A percentile compares a stretch with the other conserved stretches of the same genome.
Conservation (phyloP, 768 basidiomycete genomes). For the Tulasnella sp. region DNA sequence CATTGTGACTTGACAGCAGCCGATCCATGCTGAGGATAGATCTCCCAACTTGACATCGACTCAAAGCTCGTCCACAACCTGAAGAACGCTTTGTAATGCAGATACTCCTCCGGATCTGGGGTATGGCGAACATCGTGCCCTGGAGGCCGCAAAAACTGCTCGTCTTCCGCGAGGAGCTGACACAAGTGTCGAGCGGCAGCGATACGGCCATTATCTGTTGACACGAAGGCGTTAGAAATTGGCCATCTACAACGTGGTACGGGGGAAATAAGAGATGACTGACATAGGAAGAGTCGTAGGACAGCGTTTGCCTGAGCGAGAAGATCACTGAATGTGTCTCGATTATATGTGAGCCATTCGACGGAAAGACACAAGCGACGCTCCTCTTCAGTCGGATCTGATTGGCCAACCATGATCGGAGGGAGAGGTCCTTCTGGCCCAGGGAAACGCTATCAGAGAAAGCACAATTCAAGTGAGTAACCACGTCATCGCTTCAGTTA, state of each 20-base stretch:
- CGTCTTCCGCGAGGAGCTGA: slow-evolving; percentile 50
- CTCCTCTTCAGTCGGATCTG: slow-evolving; percentile 45
- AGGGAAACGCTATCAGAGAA: slow-evolving; percentile 38
- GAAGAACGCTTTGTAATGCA: slow-evolving; percentile 54
- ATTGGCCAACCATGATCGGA: slow-evolving; percentile 47
- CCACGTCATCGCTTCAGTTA: slow-evolving; percentile 28
- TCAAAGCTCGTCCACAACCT: slow-evolving; percentile 40
- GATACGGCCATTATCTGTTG: slow-evolving; percentile 59
- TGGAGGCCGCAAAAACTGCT: too few species aligned
- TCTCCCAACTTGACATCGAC: slow-evolving; percentile 4
- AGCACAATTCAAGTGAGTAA: slow-evolving; percentile 8
- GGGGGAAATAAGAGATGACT: slow-evolving; percentile 21
- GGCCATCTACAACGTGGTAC: not conserved
- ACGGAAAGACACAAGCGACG: slow-evolving; percentile 68
- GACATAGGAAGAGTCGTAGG: slow-evolving; percentile 82
- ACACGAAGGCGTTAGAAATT: not conserved
- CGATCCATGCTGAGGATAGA: slow-evolving; percentile 16
- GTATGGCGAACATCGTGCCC: too few species aligned
- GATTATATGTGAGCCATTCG: slow-evolving; percentile 83
- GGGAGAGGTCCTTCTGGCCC: slow-evolving; percentile 47
- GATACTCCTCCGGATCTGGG: too few species aligned
- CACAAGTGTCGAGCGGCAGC: slow-evolving; percentile 53
- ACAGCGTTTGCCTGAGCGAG: slow-evolving; percentile 82
- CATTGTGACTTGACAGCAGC: slow-evolving; percentile 13
- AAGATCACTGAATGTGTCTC: slow-evolving; percentile 64